Conservation (phyloP, 306 rosid species). For the Vigna trinervia region DNA sequence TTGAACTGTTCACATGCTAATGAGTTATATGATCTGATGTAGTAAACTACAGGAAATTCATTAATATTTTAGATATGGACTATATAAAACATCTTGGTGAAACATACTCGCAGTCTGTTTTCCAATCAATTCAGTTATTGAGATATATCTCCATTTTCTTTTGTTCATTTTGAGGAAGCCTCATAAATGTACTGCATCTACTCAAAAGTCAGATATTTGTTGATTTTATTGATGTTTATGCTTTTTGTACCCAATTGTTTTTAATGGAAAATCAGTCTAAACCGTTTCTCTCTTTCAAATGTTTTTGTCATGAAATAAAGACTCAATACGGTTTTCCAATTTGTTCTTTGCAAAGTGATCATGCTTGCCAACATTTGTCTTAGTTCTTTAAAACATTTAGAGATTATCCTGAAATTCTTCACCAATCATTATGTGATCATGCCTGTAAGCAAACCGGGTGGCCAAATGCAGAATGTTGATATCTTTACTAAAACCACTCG, state of each 20-base stretch:
- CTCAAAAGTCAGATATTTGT: neutral
- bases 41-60: neutral
- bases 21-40: constrained; percentile 3
- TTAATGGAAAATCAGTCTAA: neutral
- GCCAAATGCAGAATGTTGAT: neutral
- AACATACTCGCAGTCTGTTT: neutral
- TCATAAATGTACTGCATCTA: neutral
- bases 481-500: neutral
- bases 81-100: constrained; percentile 19
- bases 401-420: neutral
- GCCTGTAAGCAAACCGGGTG: neutral
- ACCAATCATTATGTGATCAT: neutral
- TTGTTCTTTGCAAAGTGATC: neutral
- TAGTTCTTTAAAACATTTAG: neutral
- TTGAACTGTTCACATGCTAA: constrained; percentile 33
- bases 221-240: neutral
- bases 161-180: neutral
- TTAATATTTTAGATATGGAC: constrained; percentile 7
- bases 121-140: neutral
- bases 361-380: neutral
- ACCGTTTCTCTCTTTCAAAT: constrained; percentile 4
- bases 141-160: neutral
- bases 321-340: neutral
- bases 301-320: neutral
- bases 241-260: neutral